Conservation (phyloP, 2,329 filamentous ascomycete species). For the Mycocentrospora acerina region DNA sequence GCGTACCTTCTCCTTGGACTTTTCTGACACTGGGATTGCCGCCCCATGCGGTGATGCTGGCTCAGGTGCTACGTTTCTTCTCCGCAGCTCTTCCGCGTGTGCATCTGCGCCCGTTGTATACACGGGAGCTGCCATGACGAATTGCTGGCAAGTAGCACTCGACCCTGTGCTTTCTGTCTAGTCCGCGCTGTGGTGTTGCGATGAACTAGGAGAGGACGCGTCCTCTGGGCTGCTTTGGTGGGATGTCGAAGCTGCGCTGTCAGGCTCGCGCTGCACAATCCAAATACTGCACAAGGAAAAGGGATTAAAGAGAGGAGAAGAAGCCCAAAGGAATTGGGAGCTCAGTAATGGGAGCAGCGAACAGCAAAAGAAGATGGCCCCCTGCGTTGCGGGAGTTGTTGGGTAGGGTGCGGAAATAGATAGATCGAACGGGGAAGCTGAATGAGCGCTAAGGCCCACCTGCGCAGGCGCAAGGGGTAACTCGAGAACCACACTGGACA, state of each 20-base stretch:
- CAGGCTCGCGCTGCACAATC: constrained; percentile 1
- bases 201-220: constrained; percentile 11
- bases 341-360: constrained; percentile 13
- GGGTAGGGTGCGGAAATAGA: constrained; percentile 32
- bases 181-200: constrained; percentile 3
- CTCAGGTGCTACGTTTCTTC: constrained; percentile 45
- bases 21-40: constrained; percentile 43
- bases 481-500: constrained; percentile 10
- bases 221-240: constrained; percentile 11
- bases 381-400: constrained; percentile 23
- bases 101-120: constrained; percentile 45
- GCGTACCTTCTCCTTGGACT: constrained; percentile 51
- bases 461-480: constrained; percentile 9
- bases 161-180: not conserved
- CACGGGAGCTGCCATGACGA: constrained; percentile 31
- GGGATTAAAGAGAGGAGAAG: constrained; percentile 11
- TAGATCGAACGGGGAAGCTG: constrained; percentile 17
- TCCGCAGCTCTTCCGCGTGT: constrained; percentile 48
- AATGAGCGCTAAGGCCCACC: constrained; percentile 14
- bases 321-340: constrained; percentile 14
- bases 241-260: constrained; percentile 9
- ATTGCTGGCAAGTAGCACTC: constrained; percentile 3
- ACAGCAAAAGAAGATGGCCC: constrained; percentile 18
- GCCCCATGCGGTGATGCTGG: constrained; percentile 30
- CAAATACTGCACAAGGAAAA: constrained; percentile 4